A percentile compares a stretch with the other conserved stretches of the same genome.
Conservation (phyloP, 2,329 filamentous ascomycete genomes). For the Trichoderma harzianum region DNA sequence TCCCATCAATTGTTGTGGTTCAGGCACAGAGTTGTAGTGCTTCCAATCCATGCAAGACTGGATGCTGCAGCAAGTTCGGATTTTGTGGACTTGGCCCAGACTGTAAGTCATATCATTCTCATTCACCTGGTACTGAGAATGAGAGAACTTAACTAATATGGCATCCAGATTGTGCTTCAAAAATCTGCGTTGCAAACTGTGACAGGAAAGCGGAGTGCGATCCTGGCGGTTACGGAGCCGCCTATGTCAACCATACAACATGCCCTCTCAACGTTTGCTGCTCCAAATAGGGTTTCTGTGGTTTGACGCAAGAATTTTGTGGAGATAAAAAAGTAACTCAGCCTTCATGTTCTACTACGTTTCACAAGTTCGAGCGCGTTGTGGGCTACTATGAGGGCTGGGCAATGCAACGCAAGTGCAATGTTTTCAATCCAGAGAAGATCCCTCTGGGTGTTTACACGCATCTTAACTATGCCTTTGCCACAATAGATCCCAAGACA, state of each 20-base stretch:
- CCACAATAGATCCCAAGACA: constrained; percentile 20
- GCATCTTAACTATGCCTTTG: constrained; percentile 32
- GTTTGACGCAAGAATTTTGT: no score
- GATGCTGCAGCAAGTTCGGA: constrained; percentile 21
- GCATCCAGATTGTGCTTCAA: background rate
- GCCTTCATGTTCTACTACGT: constrained; percentile 11
- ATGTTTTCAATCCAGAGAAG: constrained; percentile 23
- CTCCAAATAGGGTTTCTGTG: constrained; percentile 33
- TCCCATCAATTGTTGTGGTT: background rate
- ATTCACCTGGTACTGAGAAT: background rate
- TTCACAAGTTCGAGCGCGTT: background rate
- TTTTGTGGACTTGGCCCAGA: constrained; percentile 15
- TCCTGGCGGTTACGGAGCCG: constrained; percentile 31
- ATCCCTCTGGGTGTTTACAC: constrained; percentile 26
- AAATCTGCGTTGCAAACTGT: constrained; percentile 25
- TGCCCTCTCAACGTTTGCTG: constrained; percentile 41
- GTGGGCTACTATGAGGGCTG: constrained; percentile 36
- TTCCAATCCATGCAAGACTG: constrained; percentile 16
- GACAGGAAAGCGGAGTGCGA: constrained; percentile 30
- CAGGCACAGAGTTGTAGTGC: constrained; percentile 8
- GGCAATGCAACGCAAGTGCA: constrained; percentile 23
- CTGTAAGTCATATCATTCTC: constrained; percentile 19
- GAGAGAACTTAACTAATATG: no score
- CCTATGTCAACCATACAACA: constrained; percentile 24
- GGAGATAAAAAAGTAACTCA: background rate